Evolutionary conservation across 805 yeast species (phyloP).

Genomic region (Kuraishia floccosa): DNA sequence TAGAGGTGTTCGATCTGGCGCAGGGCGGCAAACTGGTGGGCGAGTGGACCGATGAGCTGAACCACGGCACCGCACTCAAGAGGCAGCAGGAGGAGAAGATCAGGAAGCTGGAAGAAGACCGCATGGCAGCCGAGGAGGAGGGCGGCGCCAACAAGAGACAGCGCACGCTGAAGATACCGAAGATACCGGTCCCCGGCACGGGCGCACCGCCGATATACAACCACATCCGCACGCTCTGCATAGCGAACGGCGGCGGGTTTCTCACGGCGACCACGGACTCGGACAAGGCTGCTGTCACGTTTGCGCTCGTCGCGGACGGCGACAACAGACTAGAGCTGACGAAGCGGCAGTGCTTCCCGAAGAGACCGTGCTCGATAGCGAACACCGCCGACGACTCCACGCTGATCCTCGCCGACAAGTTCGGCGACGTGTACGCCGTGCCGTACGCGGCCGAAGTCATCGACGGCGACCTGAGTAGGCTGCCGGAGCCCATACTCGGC

Average conservation of each 20-base stretch:
- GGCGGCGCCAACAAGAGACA: slow-evolving; percentile 10
- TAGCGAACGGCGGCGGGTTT: slow-evolving; percentile 40
- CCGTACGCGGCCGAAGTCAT: slow-evolving; percentile 25
- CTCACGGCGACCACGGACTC: slow-evolving; percentile 69
- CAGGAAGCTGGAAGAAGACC: slow-evolving; percentile 16
- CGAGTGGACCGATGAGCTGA: slow-evolving; percentile 52
- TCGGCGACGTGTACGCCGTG: slow-evolving; percentile 83
- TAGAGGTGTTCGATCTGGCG: slow-evolving; percentile 36
- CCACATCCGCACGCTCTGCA: slow-evolving; percentile 51
- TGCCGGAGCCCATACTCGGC: slow-evolving; percentile 72
- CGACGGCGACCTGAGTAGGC: slow-evolving; percentile 25
- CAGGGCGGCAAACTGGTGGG: slow-evolving; percentile 28
- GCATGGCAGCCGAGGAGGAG: slow-evolving; percentile 15
- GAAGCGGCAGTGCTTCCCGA: slow-evolving; percentile 74
- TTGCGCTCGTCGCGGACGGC: slow-evolving; percentile 22
- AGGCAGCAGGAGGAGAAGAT: slow-evolving; percentile 33
- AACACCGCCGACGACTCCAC: slow-evolving; percentile 36
- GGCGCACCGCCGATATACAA: slow-evolving; percentile 62
- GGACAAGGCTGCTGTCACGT: slow-evolving; percentile 69
- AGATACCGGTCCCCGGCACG: slow-evolving; percentile 50
- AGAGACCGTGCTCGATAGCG: slow-evolving; percentile 83
- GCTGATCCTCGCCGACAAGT: slow-evolving; percentile 80
- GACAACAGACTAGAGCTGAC: slow-evolving; percentile 34
- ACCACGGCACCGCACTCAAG: slow-evolving; percentile 30
- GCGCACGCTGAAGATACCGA: slow-evolving; percentile 24